Percentiles rank a stretch among this genome's conserved stretches.
phyloP scores from a whole-genome alignment of 164 flowering plant species.

The Dillenia turbinata region DNA sequence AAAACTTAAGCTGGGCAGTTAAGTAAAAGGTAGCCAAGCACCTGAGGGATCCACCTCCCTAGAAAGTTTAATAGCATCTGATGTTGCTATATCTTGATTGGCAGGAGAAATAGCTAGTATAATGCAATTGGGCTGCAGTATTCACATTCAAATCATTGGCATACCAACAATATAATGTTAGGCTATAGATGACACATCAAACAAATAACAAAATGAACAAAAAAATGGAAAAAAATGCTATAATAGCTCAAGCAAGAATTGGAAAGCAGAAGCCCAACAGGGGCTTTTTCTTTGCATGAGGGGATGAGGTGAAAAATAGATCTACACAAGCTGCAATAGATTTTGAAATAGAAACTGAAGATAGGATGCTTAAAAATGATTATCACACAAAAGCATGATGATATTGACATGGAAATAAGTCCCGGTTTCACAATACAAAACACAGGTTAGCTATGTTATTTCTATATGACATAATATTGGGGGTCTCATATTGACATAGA shows the following conservation, averaged over 20 bases:
- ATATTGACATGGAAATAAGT: too few relatives aligned
- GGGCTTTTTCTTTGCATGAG: not conserved
- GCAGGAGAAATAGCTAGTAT: constrained; percentile 59
- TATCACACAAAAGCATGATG: too few relatives aligned
- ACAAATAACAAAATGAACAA: too few relatives aligned
- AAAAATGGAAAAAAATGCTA: not conserved
- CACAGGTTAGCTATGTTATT: too few relatives aligned
- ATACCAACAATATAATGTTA: too few relatives aligned
- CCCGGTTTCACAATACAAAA: too few relatives aligned
- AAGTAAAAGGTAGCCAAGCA: constrained; percentile 7
- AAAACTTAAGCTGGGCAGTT: not conserved
- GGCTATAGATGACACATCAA: too few relatives aligned
- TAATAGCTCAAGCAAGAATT: not conserved
- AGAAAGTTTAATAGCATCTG: constrained; percentile 78
- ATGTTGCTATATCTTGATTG: constrained; percentile 81
- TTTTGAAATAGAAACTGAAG: too few relatives aligned
- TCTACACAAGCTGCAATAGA: not conserved
- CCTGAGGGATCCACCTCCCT: constrained; percentile 75
- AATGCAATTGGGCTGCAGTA: constrained; percentile 71
- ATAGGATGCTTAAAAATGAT: too few relatives aligned
- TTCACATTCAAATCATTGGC: too few relatives aligned
- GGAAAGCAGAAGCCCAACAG: not conserved
- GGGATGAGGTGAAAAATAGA: not conserved
- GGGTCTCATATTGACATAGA: too few relatives aligned
- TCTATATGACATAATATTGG: too few relatives aligned